Evolutionary conservation across 306 rosid genomes (phyloP).

Genomic region (Vigna angularis): DNA sequence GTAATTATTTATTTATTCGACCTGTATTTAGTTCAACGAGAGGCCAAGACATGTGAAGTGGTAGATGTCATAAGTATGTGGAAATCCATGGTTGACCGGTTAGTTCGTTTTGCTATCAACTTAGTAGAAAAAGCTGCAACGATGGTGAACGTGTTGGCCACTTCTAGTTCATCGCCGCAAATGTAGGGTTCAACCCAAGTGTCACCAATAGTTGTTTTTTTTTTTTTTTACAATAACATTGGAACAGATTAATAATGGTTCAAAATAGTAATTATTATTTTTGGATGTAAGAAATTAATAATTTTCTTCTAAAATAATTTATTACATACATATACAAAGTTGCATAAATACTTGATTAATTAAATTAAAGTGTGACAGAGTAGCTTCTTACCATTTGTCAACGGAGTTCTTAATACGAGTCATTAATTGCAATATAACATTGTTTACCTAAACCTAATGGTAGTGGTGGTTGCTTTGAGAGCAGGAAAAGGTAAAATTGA

Average conservation of each 20-base stretch:
- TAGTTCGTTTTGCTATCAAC: not conserved
- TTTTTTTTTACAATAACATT: too few species aligned
- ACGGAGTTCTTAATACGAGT: not conserved
- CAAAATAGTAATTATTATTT: too few species aligned
- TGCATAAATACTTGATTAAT: too few species aligned
- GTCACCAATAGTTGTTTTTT: not conserved
- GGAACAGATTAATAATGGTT: too few species aligned
- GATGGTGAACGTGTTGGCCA: conserved; percentile 20
- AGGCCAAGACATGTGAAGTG: too few species aligned
- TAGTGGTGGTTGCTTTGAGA: not conserved
- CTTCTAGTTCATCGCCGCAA: conserved; percentile 27
- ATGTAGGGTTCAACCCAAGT: conserved; percentile 20
- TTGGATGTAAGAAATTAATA: too few species aligned
- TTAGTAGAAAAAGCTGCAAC: not conserved
- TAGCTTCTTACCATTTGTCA: not conserved
- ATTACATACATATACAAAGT: too few species aligned
- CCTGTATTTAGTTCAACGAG: too few species aligned
- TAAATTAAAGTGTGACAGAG: not conserved
- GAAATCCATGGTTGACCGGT: not conserved
- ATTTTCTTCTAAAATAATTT: too few species aligned
- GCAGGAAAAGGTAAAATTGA: not conserved
- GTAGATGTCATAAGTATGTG: not conserved
- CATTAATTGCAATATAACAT: not conserved
- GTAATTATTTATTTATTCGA: too few species aligned
- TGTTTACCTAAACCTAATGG: not conserved